phyloP scores from a whole-genome alignment of 2,329 filamentous ascomycete species.

The Colletotrichum cordylinicola region DNA sequence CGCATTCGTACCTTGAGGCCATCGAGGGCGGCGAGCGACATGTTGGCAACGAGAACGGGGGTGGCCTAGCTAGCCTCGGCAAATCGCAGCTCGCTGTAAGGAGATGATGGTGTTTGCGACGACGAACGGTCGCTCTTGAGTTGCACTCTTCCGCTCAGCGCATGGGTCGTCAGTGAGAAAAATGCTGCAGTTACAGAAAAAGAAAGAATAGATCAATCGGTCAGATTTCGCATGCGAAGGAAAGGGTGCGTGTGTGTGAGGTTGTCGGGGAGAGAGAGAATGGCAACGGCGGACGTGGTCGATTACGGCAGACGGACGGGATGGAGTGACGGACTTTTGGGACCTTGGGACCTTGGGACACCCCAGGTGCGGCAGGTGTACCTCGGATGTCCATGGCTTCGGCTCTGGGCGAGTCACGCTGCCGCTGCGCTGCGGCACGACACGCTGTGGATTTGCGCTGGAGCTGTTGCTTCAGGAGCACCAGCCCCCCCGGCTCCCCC shows the following conservation, averaged over 20 bases:
- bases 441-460: background rate
- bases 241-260: background rate
- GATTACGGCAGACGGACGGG: background rate
- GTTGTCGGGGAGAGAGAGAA: background rate
- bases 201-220: background rate
- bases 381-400: conserved; percentile 19
- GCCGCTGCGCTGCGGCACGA: background rate
- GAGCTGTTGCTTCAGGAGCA: background rate
- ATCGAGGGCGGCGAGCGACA: conserved; percentile 21
- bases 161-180: background rate
- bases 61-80: conserved; percentile 18
- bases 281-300: background rate
- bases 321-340: background rate
- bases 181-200: background rate
- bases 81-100: background rate
- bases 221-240: background rate
- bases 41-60: background rate
- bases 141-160: background rate
- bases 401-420: conserved; percentile 16
- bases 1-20: conserved; percentile 15
- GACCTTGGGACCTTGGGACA: background rate
- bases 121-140: background rate
- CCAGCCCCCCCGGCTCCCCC: conserved; percentile 12
- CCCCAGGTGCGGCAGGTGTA: background rate
- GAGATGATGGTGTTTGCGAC: background rate